Evolutionary conservation across 1,284 basidiomycete genomes (phyloP), one percentile per base, ranked within the genome.

Genomic region (Meira nashicola): DNA sequence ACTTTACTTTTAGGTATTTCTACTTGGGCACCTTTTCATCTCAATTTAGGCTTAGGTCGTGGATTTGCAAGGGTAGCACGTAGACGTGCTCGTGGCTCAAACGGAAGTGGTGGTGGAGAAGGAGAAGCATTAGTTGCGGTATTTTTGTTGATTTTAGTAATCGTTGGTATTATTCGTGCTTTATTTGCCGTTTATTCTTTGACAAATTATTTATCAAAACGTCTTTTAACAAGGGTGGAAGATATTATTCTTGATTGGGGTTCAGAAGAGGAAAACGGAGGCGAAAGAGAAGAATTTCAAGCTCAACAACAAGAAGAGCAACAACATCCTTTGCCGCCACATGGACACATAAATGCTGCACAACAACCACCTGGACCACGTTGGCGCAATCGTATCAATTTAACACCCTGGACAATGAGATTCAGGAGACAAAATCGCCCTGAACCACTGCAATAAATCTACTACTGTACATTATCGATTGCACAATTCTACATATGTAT

Each of bases 41-140:
- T 68, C 33, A 70, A 68, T 44, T 65, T 66, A 39, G 68, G 68
- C 5, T 58, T 71, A 0, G 68, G 68, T 7, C 60, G 68, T 6
- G 62, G 60, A 2, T 71, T 71, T 21, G 66, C 66, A 5, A 62
- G 68, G 53, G 60, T 68, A 57, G 66, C 68, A 1, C 58, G 60
- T 3, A 43, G 53, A 33, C 57, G 59, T 2, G 23, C 66, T 46
- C 54, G 62, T 59, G 39, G 62, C 58, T 23, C 37, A 4, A 38
- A 33, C 21, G 58, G 48, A 5, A 11, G 54, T 4, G 58, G 58
- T 17, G 58, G 58, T 9, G 51, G 58, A n/a, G n/a, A 39, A 3
- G 28, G 48, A 17, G 64, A 48, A 37, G 61, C 63, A 44, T 53
- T 69, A 11, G 67, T 62, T 15, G 64, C 60, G 5, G 60, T 69